phyloP scores from a whole-genome alignment of 2,329 filamentous ascomycete species.

The Neopestalotiopsis sp. region DNA sequence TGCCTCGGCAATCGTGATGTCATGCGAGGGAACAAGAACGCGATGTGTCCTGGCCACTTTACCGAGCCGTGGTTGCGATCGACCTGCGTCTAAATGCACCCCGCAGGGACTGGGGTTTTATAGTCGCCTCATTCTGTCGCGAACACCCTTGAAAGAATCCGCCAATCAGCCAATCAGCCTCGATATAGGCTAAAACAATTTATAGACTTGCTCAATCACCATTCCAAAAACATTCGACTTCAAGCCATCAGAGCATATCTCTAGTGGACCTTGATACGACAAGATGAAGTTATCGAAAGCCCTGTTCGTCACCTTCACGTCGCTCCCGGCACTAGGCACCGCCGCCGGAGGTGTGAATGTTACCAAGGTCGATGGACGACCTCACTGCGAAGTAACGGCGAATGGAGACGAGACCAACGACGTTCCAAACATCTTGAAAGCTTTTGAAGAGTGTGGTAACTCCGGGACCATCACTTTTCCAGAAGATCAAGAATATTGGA shows the following conservation, averaged over 20 bases:
- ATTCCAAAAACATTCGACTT: neutral
- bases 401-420: slow-evolving; percentile 28
- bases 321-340: neutral
- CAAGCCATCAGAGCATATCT: neutral
- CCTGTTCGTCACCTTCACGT: neutral
- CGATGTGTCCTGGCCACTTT: neutral
- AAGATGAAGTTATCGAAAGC: neutral
- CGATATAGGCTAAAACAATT: neutral
- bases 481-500: slow-evolving; percentile 54
- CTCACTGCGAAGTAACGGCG: slow-evolving; percentile 28
- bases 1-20: neutral
- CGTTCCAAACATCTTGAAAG: slow-evolving; percentile 32
- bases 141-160: neutral
- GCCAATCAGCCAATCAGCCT: neutral
- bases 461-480: slow-evolving; percentile 54
- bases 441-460: slow-evolving; percentile 31
- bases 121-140: neutral
- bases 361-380: neutral
- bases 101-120: neutral
- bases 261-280: neutral
- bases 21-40: neutral
- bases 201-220: neutral
- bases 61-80: neutral
- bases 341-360: neutral
- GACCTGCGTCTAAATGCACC: neutral